These are phyloP conservation scores for Auriscalpium vulgare DNA, from an alignment of 768 basidiomycete species.

Conservation along the genomic window DNA sequence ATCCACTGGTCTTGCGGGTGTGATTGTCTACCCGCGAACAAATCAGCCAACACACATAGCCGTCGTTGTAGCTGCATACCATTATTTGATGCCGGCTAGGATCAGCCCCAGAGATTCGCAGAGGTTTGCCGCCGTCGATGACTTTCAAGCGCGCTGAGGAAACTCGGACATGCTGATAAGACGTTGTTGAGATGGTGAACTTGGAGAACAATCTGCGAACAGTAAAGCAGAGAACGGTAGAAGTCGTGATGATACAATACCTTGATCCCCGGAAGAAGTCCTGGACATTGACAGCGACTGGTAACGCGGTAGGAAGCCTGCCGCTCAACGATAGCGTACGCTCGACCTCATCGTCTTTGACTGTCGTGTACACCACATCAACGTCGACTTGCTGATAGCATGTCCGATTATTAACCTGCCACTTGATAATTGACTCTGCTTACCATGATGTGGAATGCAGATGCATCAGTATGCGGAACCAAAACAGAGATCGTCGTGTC, in stretches of 20 bases:
- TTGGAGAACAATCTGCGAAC: conserved; percentile 72
- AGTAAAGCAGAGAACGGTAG: neutral
- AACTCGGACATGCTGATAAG: conserved; percentile 73
- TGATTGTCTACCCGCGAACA: conserved; percentile 50
- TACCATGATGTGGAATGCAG: conserved; percentile 55
- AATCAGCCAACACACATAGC: conserved; percentile 1
- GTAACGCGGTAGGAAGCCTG: conserved; percentile 60
- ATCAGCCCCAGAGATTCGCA: conserved; percentile 45
- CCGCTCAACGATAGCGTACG: conserved; percentile 50
- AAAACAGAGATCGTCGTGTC: conserved; percentile 40
- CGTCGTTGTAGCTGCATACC: conserved; percentile 27
- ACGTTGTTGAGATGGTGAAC: conserved; percentile 82
- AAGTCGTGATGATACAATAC: conserved; percentile 32
- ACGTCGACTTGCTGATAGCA: conserved; percentile 55
- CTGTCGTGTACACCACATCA: conserved; percentile 61
- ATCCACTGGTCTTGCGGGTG: conserved; percentile 65
- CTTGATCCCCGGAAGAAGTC: conserved; percentile 88
- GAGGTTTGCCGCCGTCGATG: conserved; percentile 36
- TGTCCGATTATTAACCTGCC: neutral
- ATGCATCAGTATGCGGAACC: conserved; percentile 61
- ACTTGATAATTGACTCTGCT: conserved; percentile 14
- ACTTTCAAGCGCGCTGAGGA: conserved; percentile 47
- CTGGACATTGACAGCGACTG: conserved; percentile 89
- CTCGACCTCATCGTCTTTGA: conserved; percentile 38
- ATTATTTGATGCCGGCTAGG: conserved; percentile 38